Base-by-base conservation (phyloP, 202 grass and related monocot species). In the Musa balbisiana region DNA sequence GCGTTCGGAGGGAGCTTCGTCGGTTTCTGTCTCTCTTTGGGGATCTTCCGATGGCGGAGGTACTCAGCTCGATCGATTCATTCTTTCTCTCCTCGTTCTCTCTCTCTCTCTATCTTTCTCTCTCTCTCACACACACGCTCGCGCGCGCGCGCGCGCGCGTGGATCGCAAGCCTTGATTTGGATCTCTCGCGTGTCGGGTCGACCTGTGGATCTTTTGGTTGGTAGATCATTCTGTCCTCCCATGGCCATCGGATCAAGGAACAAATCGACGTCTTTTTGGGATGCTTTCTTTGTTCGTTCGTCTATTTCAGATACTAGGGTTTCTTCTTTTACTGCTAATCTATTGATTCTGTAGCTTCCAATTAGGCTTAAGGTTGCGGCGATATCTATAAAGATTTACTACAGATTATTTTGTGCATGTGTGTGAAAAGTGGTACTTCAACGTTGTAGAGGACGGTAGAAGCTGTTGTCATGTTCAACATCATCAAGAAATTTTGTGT, bases 1-100 rank as follows among this genome's bases (percentile, higher is more conserved):
- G 56, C 17, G 15, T n/a, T 20, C 56, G 56, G 6, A 8, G 56
- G n/a, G 56, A 19, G 3, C 29, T 33, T 33, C 29, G 29, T 33
- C 0, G 3, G 29, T 33, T 33, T 33, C 29, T 20, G 56, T 8
- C n/a, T 22, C 1, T 25, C 64, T 8, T 67, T 67, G 25, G 64
- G 64, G 64, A 67, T 67, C 64, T 43, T 67, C 26, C 64, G 26
- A 67, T 67, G 64, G 64, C 64, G 64, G 64, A 67, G 64, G 64
- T 67, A 67, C 17, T 26, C 1, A 27, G 23, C 3, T 29, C 64
- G 1, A 43, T 22, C 12, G 3, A 29, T 67, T 6, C 24, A 14
- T 67, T 0, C 27, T 3, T 11, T 15, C 12, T 26, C 11, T 27
- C 13, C 22, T 66, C 22, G 1, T 1, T 66, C 22, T 26, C 13